Evolutionary conservation across 2,329 filamentous ascomycete species (phyloP).

Genomic region (Arthrocladium fulminans): DNA sequence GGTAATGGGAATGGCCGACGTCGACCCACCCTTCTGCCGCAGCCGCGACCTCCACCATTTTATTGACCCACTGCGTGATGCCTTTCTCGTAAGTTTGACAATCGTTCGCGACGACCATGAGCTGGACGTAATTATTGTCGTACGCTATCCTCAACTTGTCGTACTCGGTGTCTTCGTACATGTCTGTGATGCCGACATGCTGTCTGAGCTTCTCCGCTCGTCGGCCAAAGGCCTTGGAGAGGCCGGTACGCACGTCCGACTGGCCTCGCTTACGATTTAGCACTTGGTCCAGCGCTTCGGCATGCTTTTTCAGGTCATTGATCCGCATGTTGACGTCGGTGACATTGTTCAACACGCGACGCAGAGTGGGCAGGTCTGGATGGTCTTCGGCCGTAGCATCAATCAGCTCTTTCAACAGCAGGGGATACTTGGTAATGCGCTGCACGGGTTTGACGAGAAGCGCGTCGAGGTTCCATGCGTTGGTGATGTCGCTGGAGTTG

Average conservation of each 20-base stretch:
- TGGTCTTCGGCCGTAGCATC: slow-evolving; percentile 73
- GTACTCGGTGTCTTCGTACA: slow-evolving; percentile 74
- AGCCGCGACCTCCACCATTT: slow-evolving; percentile 69
- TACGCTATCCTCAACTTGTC: slow-evolving; percentile 75
- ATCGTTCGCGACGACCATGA: slow-evolving; percentile 87
- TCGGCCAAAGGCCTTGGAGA: slow-evolving; percentile 83
- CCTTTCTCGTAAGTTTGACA: slow-evolving; percentile 89
- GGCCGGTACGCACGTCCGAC: slow-evolving; percentile 72
- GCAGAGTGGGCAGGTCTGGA: slow-evolving; percentile 66
- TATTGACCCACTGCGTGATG: slow-evolving; percentile 66
- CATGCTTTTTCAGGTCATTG: slow-evolving; percentile 91
- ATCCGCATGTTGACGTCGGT: slow-evolving; percentile 58
- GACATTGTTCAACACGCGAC: slow-evolving; percentile 62
- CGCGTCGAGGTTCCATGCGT: slow-evolving; percentile 90
- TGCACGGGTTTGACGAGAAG: slow-evolving; percentile 97
- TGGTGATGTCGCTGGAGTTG: slow-evolving; percentile 83
- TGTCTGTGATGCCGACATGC: slow-evolving; percentile 54
- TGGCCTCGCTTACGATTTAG: slow-evolving; percentile 77
- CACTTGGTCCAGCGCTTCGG: slow-evolving; percentile 83
- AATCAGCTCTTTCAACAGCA: slow-evolving; percentile 71
- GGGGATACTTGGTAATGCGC: slow-evolving; percentile 84
- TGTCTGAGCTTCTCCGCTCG: slow-evolving; percentile 76
- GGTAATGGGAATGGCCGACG: slow-evolving; percentile 57
- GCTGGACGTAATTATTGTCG: slow-evolving; percentile 79
- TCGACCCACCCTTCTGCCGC: slow-evolving; percentile 78